phyloP scores from a whole-genome alignment of 108 stramenopile species.

The Cyclotella distinguenda region DNA sequence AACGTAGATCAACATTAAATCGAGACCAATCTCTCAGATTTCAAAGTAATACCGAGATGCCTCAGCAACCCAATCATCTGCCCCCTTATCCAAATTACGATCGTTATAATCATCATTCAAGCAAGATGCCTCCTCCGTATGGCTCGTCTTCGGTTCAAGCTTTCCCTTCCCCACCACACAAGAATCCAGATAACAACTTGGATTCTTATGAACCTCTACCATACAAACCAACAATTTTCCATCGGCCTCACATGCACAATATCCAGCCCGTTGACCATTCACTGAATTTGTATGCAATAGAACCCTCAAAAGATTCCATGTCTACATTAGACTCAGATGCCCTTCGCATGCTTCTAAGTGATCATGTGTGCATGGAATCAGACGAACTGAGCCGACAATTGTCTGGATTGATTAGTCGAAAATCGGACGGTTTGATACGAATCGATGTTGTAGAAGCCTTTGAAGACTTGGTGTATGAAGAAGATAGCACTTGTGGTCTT shows the following conservation, averaged over 20 bases:
- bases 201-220: neutral
- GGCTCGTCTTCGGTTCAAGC: no score
- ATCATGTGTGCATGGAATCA: neutral
- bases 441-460: neutral
- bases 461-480: neutral
- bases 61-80: conserved; percentile 1
- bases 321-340: neutral
- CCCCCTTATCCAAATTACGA: no score
- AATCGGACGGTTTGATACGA: neutral
- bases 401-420: neutral
- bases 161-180: no score
- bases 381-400: neutral
- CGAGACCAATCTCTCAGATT: conserved; percentile 17
- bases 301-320: neutral
- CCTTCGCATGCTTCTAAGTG: neutral
- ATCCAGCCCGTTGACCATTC: neutral
- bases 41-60: neutral
- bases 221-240: neutral
- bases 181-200: no score
- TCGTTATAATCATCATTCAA: no score
- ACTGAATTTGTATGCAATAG: neutral
- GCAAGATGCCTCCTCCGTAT: no score
- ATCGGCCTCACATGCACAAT: neutral
- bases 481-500: neutral
- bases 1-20: conserved; percentile 31